phyloP scores from a whole-genome alignment of 106 monocot genomes.

The Dioscorea dumetorum region DNA sequence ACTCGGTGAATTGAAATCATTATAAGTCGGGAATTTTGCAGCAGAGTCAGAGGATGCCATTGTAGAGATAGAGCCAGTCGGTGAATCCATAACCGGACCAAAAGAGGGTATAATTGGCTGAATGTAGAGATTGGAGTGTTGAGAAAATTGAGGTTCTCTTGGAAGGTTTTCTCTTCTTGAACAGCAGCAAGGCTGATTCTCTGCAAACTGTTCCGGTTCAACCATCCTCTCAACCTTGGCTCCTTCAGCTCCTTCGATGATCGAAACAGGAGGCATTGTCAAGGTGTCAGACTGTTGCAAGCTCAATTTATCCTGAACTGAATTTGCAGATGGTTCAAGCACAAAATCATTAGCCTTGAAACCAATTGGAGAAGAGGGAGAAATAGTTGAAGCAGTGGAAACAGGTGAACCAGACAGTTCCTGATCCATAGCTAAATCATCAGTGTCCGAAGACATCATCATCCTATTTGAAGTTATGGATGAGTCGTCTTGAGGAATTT shows the following conservation, averaged over 20 bases:
- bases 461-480: conserved; percentile 27
- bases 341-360: conserved; percentile 5
- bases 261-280: background rate
- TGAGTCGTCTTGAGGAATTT: conserved; percentile 40
- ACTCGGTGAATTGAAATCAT: conserved; percentile 16
- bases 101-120: conserved; percentile 12
- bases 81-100: conserved; percentile 4
- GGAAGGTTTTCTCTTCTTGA: conserved; percentile 30
- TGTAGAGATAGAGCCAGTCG: background rate
- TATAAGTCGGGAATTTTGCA: background rate
- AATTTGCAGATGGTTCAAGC: background rate
- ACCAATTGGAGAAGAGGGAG: conserved; percentile 19
- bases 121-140: conserved; percentile 13
- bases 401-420: conserved; percentile 34
- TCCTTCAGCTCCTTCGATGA: background rate
- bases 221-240: background rate
- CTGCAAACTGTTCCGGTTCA: conserved; percentile 3
- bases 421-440: conserved; percentile 11
- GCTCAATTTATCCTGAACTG: background rate
- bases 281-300: background rate
- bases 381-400: conserved; percentile 39
- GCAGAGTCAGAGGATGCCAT: conserved; percentile 7
- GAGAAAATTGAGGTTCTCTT: conserved; percentile 7
- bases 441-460: conserved; percentile 7
- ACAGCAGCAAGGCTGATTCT: conserved; percentile 28